phyloP scores from a whole-genome alignment of 75 land plant genomes.

The Picea glauca region DNA sequence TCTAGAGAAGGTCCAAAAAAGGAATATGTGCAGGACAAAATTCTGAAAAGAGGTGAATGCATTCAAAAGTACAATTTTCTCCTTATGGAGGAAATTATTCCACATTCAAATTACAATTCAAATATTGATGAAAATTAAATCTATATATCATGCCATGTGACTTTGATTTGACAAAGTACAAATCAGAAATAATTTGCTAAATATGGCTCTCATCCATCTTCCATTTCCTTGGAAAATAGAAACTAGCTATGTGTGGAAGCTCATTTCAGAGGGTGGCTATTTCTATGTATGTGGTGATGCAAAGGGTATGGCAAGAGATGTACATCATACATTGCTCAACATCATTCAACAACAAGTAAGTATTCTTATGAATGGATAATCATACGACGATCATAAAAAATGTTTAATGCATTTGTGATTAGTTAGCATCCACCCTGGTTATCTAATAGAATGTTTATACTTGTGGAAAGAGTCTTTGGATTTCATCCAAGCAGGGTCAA shows the following conservation, averaged over 20 bases:
- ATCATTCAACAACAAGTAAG: constrained; percentile 13
- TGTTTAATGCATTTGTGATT: not conserved
- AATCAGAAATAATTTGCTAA: not conserved
- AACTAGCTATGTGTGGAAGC: no score
- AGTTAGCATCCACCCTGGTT: not conserved
- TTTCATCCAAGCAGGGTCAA: constrained; percentile 28
- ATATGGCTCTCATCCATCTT: not conserved
- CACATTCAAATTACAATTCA: not conserved
- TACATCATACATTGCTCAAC: no score
- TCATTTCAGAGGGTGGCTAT: constrained; percentile 20
- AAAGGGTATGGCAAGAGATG: constrained; percentile 28
- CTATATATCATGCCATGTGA: not conserved
- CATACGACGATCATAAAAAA: not conserved
- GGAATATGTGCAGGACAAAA: constrained; percentile 50
- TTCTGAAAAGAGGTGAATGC: constrained; percentile 31
- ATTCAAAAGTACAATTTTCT: not conserved
- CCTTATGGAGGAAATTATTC: not conserved
- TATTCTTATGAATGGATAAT: not conserved
- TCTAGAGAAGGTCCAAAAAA: constrained; percentile 41
- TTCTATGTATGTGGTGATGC: constrained; percentile 36
- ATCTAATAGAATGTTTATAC: not conserved
- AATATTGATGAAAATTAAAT: not conserved
- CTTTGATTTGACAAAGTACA: not conserved
- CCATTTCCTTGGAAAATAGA: not conserved
- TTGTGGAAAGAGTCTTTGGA: constrained; percentile 29